Evolutionary conservation across 192 early-diverging fungal species (phyloP).

Genomic region (Cetraspora pellucida): DNA sequence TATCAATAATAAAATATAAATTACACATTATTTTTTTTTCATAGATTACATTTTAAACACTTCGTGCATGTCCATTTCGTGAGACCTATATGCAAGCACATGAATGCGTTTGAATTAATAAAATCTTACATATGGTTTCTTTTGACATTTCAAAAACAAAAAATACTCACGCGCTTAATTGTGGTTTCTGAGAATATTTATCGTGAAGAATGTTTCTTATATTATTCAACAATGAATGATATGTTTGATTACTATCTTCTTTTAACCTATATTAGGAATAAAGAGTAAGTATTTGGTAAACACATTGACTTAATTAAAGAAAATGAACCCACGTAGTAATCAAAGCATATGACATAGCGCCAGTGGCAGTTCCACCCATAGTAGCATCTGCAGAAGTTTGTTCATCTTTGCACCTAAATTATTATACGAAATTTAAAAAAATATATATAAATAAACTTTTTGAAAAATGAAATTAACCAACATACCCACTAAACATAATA

Average conservation of each 20-base stretch:
- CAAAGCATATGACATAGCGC: slow-evolving; percentile 77
- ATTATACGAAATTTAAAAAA: not conserved
- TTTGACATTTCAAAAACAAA: not conserved
- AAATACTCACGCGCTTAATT: slow-evolving; percentile 56
- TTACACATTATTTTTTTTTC: no score
- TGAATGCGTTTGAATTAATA: not conserved
- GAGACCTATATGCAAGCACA: slow-evolving; percentile 9
- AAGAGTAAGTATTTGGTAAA: slow-evolving; percentile 35
- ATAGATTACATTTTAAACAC: no score
- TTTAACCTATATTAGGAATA: slow-evolving; percentile 44
- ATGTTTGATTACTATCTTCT: slow-evolving; percentile 62
- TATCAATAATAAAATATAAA: no score
- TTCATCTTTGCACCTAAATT: slow-evolving; percentile 68
- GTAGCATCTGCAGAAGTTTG: slow-evolving; percentile 80
- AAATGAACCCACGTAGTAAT: slow-evolving; percentile 47
- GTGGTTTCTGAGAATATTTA: slow-evolving; percentile 79
- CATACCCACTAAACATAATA: slow-evolving; percentile 78
- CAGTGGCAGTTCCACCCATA: slow-evolving; percentile 59
- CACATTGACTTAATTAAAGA: not conserved
- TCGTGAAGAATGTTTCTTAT: slow-evolving; percentile 65
- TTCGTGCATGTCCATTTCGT: slow-evolving; percentile 42
- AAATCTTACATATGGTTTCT: not conserved
- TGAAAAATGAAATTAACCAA: not conserved
- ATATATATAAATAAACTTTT: not conserved
- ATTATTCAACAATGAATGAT: slow-evolving; percentile 67